These are phyloP conservation scores for Spathaspora sp. DNA, from an alignment of 805 yeast genomes.

Conservation along the genomic window DNA sequence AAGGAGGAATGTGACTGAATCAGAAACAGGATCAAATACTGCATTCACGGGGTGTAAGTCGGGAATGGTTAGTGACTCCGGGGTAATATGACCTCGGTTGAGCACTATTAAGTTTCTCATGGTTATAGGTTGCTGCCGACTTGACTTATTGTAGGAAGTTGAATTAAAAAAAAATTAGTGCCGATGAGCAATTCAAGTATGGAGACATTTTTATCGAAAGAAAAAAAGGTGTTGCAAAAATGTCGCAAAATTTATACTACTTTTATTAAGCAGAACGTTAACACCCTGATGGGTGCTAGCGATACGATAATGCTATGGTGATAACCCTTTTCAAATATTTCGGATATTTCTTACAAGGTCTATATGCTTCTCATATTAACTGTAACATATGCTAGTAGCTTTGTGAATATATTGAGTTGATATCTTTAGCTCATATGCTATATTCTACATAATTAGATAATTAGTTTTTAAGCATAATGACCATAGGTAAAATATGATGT, in stretches of 20 bases:
- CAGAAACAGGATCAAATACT: slow-evolving; percentile 69
- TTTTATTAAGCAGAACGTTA: no score
- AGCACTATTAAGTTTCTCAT: slow-evolving; percentile 52
- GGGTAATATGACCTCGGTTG: slow-evolving; percentile 51
- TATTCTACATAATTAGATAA: no score
- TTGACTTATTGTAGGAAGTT: not conserved
- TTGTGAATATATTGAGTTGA: no score
- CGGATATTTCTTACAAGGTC: no score
- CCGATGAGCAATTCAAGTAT: not conserved
- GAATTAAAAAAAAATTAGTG: not conserved
- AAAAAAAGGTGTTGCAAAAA: not conserved
- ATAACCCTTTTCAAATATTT: no score
- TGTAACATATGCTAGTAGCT: no score
- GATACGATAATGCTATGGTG: no score
- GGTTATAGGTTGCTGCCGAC: not conserved
- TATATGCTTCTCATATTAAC: no score
- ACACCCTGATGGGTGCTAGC: no score
- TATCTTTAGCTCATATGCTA: no score
- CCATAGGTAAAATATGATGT: no score
- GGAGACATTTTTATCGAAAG: not conserved
- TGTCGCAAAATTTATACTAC: not conserved
- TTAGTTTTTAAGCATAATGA: no score
- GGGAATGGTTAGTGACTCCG: slow-evolving; percentile 58
- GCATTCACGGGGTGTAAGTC: slow-evolving; percentile 54
- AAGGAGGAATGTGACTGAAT: slow-evolving; percentile 65